Base-by-base conservation (phyloP, 2,329 filamentous ascomycete genomes). In the Hansfordia pulvinata region DNA sequence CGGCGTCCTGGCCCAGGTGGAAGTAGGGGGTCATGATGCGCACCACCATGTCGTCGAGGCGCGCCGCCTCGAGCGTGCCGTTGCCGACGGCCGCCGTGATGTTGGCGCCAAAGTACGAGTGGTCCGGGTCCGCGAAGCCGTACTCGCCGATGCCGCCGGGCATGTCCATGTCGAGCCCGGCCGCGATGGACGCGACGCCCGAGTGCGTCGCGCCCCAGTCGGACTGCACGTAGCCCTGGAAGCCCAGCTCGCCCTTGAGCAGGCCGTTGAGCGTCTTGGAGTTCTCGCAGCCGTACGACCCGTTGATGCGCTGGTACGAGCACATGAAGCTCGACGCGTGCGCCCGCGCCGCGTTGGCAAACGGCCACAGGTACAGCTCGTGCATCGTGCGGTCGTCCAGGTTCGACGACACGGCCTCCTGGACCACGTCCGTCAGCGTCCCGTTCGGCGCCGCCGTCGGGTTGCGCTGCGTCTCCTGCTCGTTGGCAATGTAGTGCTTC, bases 351-450 rank as follows among this genome's bases (percentile, higher is more conserved):
- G 44, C 47, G 22, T 52, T 44, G 17, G 61, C 62, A 46, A 73
- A 74, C 2, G 69, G 68, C 69, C 69, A 73, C 6, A 62, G 44
- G 34, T 71, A 72, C 3, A 72, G 49, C 40, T 75, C 71, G 39
- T 75, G 69, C 31, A 74, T 51, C 7, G 70, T 68, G 6, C 69
- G 52, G 43, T 76, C 71, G 28, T 71, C 65, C 10, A 70, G 59
- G 37, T 72, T 69, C 13, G 43, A 32, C 4, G 44, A 49, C n/a
- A 52, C 7, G 5, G 49, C 40, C 32, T 50, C 45, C n/a, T 32
- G 23, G 8, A 31, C 23, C n/a, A 46, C 35, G 11, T 41, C 40
- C 8, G 32, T 40, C 3, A 39, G 3, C 5, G 40, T 42, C 11
- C 43, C 46, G 9, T 47, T 40, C 20, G 32, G 11, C 10, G 37